A percentile compares a stretch with the other conserved stretches of the same genome.
Evolutionary conservation across 176 grass and related monocot genomes (phyloP).

Genomic region (Pharus latifolius): DNA sequence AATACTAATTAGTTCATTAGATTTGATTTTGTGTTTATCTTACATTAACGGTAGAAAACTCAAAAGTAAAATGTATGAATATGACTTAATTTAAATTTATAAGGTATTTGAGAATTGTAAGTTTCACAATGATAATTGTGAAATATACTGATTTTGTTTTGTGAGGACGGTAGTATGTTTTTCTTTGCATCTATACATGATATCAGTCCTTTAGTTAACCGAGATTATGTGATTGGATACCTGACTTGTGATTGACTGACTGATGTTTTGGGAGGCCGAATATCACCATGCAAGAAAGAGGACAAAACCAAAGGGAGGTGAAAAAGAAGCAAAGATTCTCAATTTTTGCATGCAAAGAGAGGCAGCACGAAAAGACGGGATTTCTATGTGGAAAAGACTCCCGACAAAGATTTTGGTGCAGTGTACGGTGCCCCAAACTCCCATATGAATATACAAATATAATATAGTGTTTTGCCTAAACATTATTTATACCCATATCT

Average conservation of each 20-base stretch:
- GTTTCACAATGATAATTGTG: too few relatives aligned
- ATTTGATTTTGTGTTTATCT: too few relatives aligned
- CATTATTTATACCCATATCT: background rate
- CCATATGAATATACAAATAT: background rate
- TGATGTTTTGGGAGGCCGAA: constrained; percentile 18
- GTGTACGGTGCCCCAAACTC: constrained; percentile 32
- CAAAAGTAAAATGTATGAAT: too few relatives aligned
- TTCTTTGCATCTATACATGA: too few relatives aligned
- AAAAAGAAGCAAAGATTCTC: too few relatives aligned
- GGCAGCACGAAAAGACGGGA: constrained; percentile 21
- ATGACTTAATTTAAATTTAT: too few relatives aligned
- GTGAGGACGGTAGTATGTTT: too few relatives aligned
- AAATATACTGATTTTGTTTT: too few relatives aligned
- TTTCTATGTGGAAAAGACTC: constrained; percentile 21
- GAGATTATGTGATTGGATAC: constrained; percentile 10
- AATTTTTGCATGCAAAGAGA: background rate
- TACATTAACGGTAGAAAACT: too few relatives aligned
- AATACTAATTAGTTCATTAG: too few relatives aligned
- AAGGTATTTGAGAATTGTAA: too few relatives aligned
- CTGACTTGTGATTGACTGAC: constrained; percentile 21
- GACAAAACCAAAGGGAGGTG: constrained; percentile 36
- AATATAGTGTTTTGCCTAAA: background rate
- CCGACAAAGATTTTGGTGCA: constrained; percentile 42
- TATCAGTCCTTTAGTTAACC: too few relatives aligned
- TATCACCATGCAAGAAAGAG: constrained; percentile 21